Conservation (phyloP, 2,329 filamentous ascomycete species). For the Diaporthe ampelina region DNA sequence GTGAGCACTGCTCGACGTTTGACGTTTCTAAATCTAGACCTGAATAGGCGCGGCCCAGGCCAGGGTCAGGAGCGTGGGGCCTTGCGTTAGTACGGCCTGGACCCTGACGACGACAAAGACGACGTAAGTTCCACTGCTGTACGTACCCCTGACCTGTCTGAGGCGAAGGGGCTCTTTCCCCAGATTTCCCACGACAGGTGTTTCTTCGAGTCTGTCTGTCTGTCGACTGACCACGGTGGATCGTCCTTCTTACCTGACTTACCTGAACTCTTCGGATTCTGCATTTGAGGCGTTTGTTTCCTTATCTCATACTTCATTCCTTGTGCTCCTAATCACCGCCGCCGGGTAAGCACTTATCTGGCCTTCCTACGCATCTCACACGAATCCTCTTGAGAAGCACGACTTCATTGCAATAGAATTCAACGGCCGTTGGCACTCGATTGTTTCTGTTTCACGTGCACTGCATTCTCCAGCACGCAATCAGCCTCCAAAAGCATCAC, state of each 20-base stretch:
- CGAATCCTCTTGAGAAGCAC: not conserved
- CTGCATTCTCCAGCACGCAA: slow-evolving; percentile 14
- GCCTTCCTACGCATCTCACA: not conserved
- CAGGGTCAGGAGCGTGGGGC: not conserved
- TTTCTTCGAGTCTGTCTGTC: not conserved
- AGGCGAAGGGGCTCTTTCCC: slow-evolving; percentile 20
- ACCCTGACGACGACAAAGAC: slow-evolving; percentile 36
- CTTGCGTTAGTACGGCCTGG: not conserved
- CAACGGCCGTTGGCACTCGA: not conserved
- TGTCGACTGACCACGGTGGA: not conserved
- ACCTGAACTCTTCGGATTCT: not conserved
- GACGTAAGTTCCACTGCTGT: slow-evolving; percentile 2
- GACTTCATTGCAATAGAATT: not conserved
- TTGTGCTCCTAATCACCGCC: not conserved
- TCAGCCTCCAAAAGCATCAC: slow-evolving; percentile 2
- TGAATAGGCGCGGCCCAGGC: slow-evolving; percentile 17
- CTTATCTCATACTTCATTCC: not conserved
- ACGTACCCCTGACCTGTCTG: slow-evolving; percentile 1
- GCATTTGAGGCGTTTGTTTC: not conserved
- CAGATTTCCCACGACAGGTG: slow-evolving; percentile 27
- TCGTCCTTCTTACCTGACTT: not conserved
- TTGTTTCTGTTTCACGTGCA: slow-evolving; percentile 11
- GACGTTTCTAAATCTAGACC: slow-evolving; percentile 32
- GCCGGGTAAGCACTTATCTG: slow-evolving; percentile 4
- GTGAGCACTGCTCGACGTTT: slow-evolving; percentile 2